Percentiles rank a stretch among this genome's conserved stretches.
Conservation (phyloP, 2,329 filamentous ascomycete genomes). For the Fusarium nematophilum region DNA sequence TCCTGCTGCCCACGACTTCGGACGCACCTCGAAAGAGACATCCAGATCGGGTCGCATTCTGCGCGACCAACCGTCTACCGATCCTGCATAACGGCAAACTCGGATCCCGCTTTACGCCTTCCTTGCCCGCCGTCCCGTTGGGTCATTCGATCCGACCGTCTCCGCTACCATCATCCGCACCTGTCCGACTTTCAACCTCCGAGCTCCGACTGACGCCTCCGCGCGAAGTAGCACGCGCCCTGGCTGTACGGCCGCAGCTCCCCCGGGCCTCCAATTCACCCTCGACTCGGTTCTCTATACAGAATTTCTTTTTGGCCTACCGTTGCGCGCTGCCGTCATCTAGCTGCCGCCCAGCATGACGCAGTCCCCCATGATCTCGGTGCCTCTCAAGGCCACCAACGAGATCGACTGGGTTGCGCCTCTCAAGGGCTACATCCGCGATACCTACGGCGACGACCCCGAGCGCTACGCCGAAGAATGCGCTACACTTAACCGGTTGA, state of each 20-base stretch:
- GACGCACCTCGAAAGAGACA: slow-evolving; percentile 32
- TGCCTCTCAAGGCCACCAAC: slow-evolving; percentile 92
- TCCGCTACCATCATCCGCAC: slow-evolving; percentile 25
- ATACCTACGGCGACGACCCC: slow-evolving; percentile 95
- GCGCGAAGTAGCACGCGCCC: slow-evolving; percentile 34
- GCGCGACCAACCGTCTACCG: slow-evolving; percentile 42
- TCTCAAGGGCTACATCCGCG: slow-evolving; percentile 91
- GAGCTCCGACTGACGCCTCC: slow-evolving; percentile 20
- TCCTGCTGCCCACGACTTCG: slow-evolving; percentile 16
- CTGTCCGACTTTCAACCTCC: slow-evolving; percentile 27
- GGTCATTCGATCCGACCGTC: slow-evolving; percentile 17
- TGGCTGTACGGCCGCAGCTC: slow-evolving; percentile 22
- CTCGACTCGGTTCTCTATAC: slow-evolving; percentile 23
- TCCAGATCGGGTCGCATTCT: slow-evolving; percentile 47
- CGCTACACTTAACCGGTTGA: slow-evolving; percentile 89
- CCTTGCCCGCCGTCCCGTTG: slow-evolving; percentile 3
- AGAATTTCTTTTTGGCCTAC: not conserved
- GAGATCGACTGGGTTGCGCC: slow-evolving; percentile 98
- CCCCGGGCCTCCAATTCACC: slow-evolving; percentile 22
- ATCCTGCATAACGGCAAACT: slow-evolving; percentile 19
- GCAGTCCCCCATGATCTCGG: slow-evolving; percentile 94
- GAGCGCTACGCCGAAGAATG: slow-evolving; percentile 97
- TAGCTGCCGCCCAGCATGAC: slow-evolving; percentile 64
- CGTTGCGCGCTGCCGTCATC: not conserved
- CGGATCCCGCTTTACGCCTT: slow-evolving; percentile 13